Conservation (phyloP, 805 yeast genomes). For the Saccharomycopsis sp. region DNA sequence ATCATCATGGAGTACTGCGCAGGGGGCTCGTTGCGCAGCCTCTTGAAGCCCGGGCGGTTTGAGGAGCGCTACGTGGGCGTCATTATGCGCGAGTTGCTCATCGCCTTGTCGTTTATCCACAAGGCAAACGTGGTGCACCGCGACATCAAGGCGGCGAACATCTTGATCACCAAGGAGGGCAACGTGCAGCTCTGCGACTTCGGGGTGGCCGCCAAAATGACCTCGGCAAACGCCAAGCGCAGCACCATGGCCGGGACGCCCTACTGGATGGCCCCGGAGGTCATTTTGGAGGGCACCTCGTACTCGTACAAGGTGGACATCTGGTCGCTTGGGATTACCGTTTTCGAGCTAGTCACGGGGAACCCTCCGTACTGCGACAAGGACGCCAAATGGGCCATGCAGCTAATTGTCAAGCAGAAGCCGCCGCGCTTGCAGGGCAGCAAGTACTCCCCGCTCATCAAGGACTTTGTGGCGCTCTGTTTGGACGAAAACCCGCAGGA, state of each 20-base stretch:
- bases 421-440: constrained; percentile 95
- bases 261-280: constrained; percentile 99
- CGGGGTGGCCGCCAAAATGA: constrained; percentile 94
- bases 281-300: constrained; percentile 81
- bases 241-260: constrained; percentile 96
- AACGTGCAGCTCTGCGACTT: constrained; percentile 90
- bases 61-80: constrained; percentile 82
- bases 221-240: constrained; percentile 67
- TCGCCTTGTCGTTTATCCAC: constrained; percentile 78
- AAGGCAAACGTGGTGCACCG: constrained; percentile 89
- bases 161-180: constrained; percentile 83
- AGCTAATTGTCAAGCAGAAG: constrained; percentile 81
- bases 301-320: constrained; percentile 92
- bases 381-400: constrained; percentile 93
- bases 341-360: constrained; percentile 92
- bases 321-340: constrained; percentile 94
- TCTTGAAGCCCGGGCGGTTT: constrained; percentile 77
- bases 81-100: constrained; percentile 72
- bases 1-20: constrained; percentile 96
- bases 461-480: constrained; percentile 86
- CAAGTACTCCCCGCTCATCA: constrained; percentile 65
- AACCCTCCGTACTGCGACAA: constrained; percentile 96
- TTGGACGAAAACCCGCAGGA: constrained; percentile 90
- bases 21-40: constrained; percentile 88
- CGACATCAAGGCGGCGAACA: constrained; percentile 95